Conservation (phyloP, 441 rosid genomes). For the Gossypium aridum region DNA sequence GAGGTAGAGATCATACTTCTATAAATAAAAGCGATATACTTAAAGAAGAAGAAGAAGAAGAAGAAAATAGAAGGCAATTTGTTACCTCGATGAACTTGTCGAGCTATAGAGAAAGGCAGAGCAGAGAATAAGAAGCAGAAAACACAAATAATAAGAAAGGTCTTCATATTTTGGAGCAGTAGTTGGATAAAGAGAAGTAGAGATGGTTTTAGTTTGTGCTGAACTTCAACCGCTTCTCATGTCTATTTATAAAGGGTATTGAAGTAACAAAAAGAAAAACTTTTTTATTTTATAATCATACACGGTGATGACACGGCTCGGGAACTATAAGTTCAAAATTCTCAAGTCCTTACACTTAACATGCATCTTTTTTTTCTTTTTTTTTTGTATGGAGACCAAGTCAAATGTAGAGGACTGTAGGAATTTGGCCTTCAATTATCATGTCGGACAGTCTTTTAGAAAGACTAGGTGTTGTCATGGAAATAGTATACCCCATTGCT, state of each 20-base stretch:
- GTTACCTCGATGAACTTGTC: neutral
- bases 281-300: neutral
- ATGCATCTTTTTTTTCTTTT: too few species aligned
- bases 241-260: neutral
- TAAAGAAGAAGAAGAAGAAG: neutral
- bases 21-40: too few species aligned
- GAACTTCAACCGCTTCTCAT: neutral
- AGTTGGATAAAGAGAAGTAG: neutral
- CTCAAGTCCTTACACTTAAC: too few species aligned
- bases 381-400: too few species aligned
- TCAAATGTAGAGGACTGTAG: too few species aligned
- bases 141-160: neutral
- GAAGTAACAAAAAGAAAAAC: neutral
- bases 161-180: neutral
- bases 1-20: too few species aligned
- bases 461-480: too few species aligned
- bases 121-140: neutral
- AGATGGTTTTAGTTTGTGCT: neutral
- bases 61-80: neutral
- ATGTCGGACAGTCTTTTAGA: too few species aligned
- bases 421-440: too few species aligned
- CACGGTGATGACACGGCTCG: too few species aligned
- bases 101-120: neutral
- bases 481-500: too few species aligned
- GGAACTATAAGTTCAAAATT: too few species aligned